Conservation (phyloP, 2,329 filamentous ascomycete genomes). For the Elsinoe ampelina region DNA sequence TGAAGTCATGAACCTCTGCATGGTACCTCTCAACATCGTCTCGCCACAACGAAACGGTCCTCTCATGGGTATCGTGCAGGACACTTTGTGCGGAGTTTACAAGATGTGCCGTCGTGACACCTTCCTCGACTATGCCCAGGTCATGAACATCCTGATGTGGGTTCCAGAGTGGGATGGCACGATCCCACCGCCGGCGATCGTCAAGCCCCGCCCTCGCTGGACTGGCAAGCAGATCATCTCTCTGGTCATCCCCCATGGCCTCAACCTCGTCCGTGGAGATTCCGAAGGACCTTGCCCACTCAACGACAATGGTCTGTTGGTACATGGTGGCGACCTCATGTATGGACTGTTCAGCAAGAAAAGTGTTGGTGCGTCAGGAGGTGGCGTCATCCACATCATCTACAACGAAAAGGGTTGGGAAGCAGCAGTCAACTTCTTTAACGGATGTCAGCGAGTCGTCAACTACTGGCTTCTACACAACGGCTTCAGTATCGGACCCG, state of each 20-base stretch:
- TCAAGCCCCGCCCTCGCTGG: slow-evolving; percentile 88
- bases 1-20: slow-evolving; percentile 85
- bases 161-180: slow-evolving; percentile 96
- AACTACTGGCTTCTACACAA: slow-evolving; percentile 97
- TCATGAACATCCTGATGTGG: slow-evolving; percentile 97
- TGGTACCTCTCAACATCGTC: slow-evolving; percentile 98
- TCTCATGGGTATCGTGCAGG: slow-evolving; percentile 98
- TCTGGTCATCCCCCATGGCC: slow-evolving; percentile 76
- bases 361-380: slow-evolving; percentile 77
- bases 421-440: slow-evolving; percentile 88
- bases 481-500: slow-evolving; percentile 95
- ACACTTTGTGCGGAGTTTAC: slow-evolving; percentile 92
- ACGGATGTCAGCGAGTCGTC: slow-evolving; percentile 86
- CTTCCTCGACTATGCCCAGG: slow-evolving; percentile 79
- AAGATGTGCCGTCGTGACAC: slow-evolving; percentile 91
- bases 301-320: slow-evolving; percentile 68
- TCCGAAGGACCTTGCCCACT: slow-evolving; percentile 49
- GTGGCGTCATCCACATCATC: slow-evolving; percentile 89
- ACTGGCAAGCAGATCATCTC: slow-evolving; percentile 97
- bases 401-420: slow-evolving; percentile 89
- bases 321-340: slow-evolving; percentile 80
- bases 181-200: slow-evolving; percentile 84
- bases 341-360: slow-evolving; percentile 91
- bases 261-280: slow-evolving; percentile 60
- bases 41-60: slow-evolving; percentile 95